Evolutionary conservation across 768 basidiomycete genomes (phyloP).

Genomic region (Zangia roseola): DNA sequence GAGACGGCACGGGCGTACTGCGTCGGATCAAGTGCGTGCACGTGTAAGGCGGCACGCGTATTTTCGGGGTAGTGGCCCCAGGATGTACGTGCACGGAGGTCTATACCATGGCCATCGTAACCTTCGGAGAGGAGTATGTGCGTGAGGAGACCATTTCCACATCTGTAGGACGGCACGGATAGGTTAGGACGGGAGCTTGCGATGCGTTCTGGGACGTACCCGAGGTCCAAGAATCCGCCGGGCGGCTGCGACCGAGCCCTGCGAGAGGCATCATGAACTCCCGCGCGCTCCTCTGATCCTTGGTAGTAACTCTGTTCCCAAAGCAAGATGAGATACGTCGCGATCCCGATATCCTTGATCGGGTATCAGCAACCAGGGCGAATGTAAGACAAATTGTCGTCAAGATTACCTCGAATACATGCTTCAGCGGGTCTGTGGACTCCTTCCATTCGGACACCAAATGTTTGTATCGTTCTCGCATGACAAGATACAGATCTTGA

Average conservation of each 20-base stretch:
- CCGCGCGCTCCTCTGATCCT: not conserved
- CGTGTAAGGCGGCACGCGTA: slow-evolving; percentile 61
- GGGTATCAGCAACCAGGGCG: not conserved
- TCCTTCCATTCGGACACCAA: slow-evolving; percentile 76
- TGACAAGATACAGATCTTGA: slow-evolving; percentile 86
- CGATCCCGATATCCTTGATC: slow-evolving; percentile 87
- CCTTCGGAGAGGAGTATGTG: slow-evolving; percentile 86
- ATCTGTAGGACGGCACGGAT: slow-evolving; percentile 41
- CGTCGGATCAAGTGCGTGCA: slow-evolving; percentile 70
- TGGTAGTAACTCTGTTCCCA: slow-evolving; percentile 73
- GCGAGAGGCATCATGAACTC: slow-evolving; percentile 47
- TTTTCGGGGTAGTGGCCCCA: slow-evolving; percentile 74
- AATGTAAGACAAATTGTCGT: not conserved
- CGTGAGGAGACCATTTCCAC: slow-evolving; percentile 90
- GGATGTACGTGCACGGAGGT: slow-evolving; percentile 80
- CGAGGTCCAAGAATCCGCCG: slow-evolving; percentile 87
- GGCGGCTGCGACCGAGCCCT: slow-evolving; percentile 73
- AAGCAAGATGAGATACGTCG: slow-evolving; percentile 86
- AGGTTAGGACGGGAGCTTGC: not conserved
- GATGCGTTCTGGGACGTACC: slow-evolving; percentile 42
- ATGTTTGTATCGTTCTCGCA: slow-evolving; percentile 83
- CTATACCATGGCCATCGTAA: slow-evolving; percentile 80
- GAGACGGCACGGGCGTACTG: not conserved
- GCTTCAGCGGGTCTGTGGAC: slow-evolving; percentile 82
- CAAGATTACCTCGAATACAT: slow-evolving; percentile 76